These are phyloP conservation scores for Pseudozyma pruni DNA, from an alignment of 1,284 basidiomycete genomes.

Conservation along the genomic window DNA sequence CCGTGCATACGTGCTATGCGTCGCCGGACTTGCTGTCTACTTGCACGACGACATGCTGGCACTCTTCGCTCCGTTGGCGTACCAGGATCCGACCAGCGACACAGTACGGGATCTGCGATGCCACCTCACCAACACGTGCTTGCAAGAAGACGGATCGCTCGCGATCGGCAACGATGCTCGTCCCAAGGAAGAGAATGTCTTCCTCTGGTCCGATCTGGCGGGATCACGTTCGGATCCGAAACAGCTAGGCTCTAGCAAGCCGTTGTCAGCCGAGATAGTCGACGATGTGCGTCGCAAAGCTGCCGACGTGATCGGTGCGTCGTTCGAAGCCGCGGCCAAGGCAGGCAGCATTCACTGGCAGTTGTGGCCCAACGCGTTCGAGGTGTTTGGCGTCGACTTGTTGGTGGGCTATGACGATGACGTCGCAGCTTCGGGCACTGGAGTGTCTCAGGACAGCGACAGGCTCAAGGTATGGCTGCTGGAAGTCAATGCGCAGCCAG, in stretches of 20 bases:
- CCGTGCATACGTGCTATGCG: conserved; percentile 88
- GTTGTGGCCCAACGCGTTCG: conserved; percentile 88
- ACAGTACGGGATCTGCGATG: conserved; percentile 74
- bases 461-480: conserved; percentile 78
- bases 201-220: conserved; percentile 53
- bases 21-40: conserved; percentile 67
- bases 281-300: conserved; percentile 33
- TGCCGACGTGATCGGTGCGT: conserved; percentile 75
- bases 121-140: conserved; percentile 94
- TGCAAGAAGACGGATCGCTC: conserved; percentile 73
- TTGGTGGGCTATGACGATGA: conserved; percentile 73
- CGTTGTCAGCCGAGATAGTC: conserved; percentile 70
- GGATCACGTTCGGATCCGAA: conserved; percentile 66
- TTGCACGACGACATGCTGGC: conserved; percentile 85
- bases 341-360: conserved; percentile 85
- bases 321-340: conserved; percentile 84
- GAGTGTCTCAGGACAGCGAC: background rate
- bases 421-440: conserved; percentile 13
- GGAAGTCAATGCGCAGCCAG: conserved; percentile 94
- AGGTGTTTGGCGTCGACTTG: conserved; percentile 93
- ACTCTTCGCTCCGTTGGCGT: conserved; percentile 74
- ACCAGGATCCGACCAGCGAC: conserved; percentile 43
- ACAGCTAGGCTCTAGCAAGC: conserved; percentile 16
- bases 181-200: conserved; percentile 57
- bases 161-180: conserved; percentile 39